Conservation (phyloP, 2,329 filamentous ascomycete genomes). For the Pseudogymnoascus sp. region DNA sequence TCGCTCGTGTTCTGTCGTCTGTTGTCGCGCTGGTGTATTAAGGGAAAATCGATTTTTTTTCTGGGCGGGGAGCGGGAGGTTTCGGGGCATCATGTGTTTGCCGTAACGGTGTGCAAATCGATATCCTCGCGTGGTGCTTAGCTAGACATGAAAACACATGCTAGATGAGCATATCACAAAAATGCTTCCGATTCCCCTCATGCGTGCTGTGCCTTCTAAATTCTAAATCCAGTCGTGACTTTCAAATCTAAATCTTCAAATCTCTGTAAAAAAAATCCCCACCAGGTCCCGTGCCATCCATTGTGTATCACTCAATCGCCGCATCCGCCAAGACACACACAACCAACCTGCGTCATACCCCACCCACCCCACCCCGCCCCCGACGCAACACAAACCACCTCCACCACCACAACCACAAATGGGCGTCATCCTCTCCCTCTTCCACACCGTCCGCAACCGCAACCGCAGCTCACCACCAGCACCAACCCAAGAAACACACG, state of each 20-base stretch:
- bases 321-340: not conserved
- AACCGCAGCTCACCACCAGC: not conserved
- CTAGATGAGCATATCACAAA: conserved; percentile 9
- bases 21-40: conserved; percentile 17
- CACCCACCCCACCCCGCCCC: not conserved
- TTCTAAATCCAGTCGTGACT: not conserved
- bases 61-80: conserved; percentile 22
- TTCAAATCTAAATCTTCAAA: not conserved
- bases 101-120: conserved; percentile 20
- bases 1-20: conserved; percentile 17
- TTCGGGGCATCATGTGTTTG: conserved; percentile 18
- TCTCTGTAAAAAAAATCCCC: not conserved
- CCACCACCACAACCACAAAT: not conserved
- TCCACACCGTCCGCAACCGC: not conserved
- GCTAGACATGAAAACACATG: conserved; percentile 10
- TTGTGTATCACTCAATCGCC: not conserved
- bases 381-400: not conserved
- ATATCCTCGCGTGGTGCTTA: conserved; percentile 10
- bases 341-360: conserved; percentile 1
- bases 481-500: conserved; percentile 1
- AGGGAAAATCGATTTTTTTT: not conserved
- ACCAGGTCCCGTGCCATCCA: not conserved
- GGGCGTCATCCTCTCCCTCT: conserved; percentile 6
- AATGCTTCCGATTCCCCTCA: not conserved
- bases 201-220: not conserved